Evolutionary conservation across 371 early-diverging fungal species (phyloP), one percentile per base, ranked within the genome.

Genomic region (Lichtheimia hyalospora): DNA sequence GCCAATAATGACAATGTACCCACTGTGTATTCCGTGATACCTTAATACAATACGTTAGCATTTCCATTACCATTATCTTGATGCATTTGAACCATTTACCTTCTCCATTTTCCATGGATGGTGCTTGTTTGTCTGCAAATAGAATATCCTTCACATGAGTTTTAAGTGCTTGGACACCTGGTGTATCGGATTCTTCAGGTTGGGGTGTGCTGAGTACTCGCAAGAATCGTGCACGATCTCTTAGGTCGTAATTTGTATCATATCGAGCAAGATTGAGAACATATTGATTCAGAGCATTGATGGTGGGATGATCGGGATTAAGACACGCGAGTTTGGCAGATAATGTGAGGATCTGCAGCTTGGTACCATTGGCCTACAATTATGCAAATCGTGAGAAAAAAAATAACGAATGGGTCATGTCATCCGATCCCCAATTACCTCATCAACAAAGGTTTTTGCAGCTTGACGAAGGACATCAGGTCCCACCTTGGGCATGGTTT

Each of bases 161-260:
- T 39, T 78, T 71, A 39, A 85, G 39, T 28, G 65, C 73, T 57
- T 61, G 65, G 16, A 78, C 59, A 14, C 74, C 78, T 18, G 74
- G 70, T 25, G 74, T 73, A 13, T 76, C 71, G 12, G 67, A 58
- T 8, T 42, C 55, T 49, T 54, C 66, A 16, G 57, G 64, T 28
- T 63, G 60, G 12, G 83, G 79, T 57, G 85, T 74, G 14, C 92
- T 84, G 54, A 96, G 70, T 0, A 82, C 89, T 43, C 89, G 84
- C 42, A 96, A 73, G 62, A 92, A 86, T 41, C 98, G 73, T 10
- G 93, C 94, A 16, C 95, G 86, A 64, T 98, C 98, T 34, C 98
- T 84, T 1, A 97, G 89, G 67, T 94, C 94, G 61, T 90, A 96
- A 63, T 87, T 83, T 15, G 82, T 67, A 68, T 98, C 98, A 63